Evolutionary conservation across 2,329 filamentous ascomycete species (phyloP).

Genomic region (Sordariomycetes sp.): DNA sequence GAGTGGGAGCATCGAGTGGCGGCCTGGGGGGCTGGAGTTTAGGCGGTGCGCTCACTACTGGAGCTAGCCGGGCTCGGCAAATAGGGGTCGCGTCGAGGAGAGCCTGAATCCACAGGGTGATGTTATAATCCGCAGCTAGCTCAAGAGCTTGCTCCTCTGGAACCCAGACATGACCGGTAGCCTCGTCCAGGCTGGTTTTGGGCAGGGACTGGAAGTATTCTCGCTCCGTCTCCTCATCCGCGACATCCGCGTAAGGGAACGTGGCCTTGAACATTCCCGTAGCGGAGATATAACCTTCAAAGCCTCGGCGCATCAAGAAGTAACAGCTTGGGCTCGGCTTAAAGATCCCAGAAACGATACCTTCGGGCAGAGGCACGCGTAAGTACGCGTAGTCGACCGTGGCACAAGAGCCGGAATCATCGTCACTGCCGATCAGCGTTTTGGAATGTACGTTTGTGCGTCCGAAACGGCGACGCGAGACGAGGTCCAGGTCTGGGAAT

Average conservation of each 20-base stretch:
- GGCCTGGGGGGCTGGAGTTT: neutral
- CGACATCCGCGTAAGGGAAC: constrained; percentile 65
- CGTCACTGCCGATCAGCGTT: constrained; percentile 36
- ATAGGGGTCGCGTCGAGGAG: constrained; percentile 82
- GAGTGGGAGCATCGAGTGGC: neutral
- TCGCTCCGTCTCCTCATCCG: constrained; percentile 68
- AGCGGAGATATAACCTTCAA: constrained; percentile 74
- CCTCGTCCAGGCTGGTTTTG: constrained; percentile 81
- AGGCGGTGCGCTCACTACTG: no score
- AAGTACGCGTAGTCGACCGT: constrained; percentile 95
- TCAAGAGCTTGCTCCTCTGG: constrained; percentile 71
- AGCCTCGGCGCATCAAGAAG: constrained; percentile 88
- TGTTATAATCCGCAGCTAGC: constrained; percentile 79
- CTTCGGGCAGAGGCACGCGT: constrained; percentile 83
- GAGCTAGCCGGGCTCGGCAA: constrained; percentile 47
- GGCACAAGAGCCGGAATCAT: constrained; percentile 57
- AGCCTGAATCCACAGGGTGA: constrained; percentile 82
- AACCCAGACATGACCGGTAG: constrained; percentile 95
- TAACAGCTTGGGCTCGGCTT: constrained; percentile 83
- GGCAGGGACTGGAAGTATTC: constrained; percentile 74
- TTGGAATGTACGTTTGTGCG: constrained; percentile 85
- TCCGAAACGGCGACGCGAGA: constrained; percentile 77
- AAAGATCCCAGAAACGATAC: constrained; percentile 88
- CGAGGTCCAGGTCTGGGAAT: constrained; percentile 57
- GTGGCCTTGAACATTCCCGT: constrained; percentile 91